Evolutionary conservation across 306 rosid species (phyloP).

Genomic region (Casuarina glauca): DNA sequence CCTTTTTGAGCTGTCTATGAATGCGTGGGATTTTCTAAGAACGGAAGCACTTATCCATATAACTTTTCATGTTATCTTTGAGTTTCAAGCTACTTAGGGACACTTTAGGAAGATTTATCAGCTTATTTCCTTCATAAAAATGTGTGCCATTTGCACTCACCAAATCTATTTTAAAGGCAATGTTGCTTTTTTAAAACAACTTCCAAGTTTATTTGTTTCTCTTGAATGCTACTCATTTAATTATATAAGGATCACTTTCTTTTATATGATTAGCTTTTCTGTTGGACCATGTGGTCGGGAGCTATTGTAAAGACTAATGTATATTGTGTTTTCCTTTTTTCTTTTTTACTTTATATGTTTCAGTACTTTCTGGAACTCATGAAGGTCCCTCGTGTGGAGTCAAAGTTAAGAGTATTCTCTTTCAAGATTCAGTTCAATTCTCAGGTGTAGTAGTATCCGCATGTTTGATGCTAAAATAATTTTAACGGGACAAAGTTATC

Average conservation of each 20-base stretch:
- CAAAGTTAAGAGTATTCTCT: slow-evolving; percentile 89
- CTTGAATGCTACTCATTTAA: not conserved
- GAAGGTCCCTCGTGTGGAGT: slow-evolving; percentile 99
- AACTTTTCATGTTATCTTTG: no score
- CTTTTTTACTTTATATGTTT: slow-evolving; percentile 34
- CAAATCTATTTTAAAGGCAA: not conserved
- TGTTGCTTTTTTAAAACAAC: not conserved
- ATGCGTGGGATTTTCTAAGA: not conserved
- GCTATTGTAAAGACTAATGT: not conserved
- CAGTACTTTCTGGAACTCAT: slow-evolving; percentile 92
- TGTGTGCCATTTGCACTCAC: not conserved
- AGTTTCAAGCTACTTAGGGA: no score
- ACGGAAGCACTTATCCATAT: no score
- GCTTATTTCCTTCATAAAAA: not conserved
- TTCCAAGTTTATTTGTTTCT: not conserved
- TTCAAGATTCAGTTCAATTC: slow-evolving; percentile 89
- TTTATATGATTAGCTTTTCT: not conserved
- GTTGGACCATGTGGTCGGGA: not conserved
- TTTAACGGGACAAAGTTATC: slow-evolving; percentile 3
- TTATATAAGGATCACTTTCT: not conserved
- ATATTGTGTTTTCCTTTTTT: not conserved
- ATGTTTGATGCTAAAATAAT: slow-evolving; percentile 17
- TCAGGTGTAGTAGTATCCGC: slow-evolving; percentile 74
- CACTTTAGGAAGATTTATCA: not conserved
- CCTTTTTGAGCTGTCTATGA: not conserved